Percentiles rank a stretch among this genome's conserved stretches.
Conservation (phyloP, 257 asterid genomes). For the Ligustrum vulgare region DNA sequence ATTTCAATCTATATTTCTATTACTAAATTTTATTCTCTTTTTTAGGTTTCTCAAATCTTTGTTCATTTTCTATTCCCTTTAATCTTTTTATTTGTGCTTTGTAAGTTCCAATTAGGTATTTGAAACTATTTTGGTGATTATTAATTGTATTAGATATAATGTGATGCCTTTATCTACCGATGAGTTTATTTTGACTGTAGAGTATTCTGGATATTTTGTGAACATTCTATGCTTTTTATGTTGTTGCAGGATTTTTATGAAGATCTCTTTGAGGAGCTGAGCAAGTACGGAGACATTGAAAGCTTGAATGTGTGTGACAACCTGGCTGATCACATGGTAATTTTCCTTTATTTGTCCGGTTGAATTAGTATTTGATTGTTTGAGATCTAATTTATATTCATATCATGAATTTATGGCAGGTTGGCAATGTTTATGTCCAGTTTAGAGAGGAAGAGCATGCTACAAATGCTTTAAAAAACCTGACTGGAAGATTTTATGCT, state of each 20-base stretch:
- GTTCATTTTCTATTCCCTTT: neutral
- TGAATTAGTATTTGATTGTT: neutral
- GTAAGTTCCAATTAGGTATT: neutral
- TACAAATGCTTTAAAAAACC: constrained; percentile 75
- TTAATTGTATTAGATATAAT: neutral
- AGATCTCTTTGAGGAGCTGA: constrained; percentile 89
- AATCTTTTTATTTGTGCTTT: neutral
- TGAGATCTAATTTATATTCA: neutral
- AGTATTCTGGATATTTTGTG: neutral
- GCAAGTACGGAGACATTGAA: constrained; percentile 86
- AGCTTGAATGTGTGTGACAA: constrained; percentile 92
- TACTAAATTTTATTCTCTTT: neutral
- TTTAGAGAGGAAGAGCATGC: constrained; percentile 98
- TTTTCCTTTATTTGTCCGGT: constrained; percentile 11
- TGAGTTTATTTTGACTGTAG: neutral
- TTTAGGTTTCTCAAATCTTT: neutral
- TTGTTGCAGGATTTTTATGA: constrained; percentile 82
- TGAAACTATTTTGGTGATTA: neutral
- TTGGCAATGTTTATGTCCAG: constrained; percentile 98
- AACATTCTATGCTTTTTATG: neutral
- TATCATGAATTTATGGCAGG: constrained; percentile 44
- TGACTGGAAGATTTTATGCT: constrained; percentile 88
- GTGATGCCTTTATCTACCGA: neutral
- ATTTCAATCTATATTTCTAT: neutral
- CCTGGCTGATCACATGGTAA: constrained; percentile 96